Conservation (phyloP, 2,329 filamentous ascomycete genomes). For the Clonostachys solani region DNA sequence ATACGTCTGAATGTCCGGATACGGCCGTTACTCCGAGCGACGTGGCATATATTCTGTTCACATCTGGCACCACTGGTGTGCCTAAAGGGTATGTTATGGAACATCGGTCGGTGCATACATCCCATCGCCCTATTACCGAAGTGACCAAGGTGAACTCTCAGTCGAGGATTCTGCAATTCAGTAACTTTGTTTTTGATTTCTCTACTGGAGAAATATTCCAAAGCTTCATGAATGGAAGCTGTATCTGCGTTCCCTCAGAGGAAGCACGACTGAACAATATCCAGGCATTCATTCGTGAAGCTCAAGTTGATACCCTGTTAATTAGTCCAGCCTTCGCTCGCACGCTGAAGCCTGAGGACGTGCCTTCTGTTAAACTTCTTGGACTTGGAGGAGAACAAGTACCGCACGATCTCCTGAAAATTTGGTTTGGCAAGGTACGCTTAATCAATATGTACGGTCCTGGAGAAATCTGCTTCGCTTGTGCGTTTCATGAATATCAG, state of each 20-base stretch:
- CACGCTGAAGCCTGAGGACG: conserved; percentile 2
- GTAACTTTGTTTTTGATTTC: conserved; percentile 2
- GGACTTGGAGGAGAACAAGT: conserved; percentile 16
- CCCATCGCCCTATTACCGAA: conserved; percentile 6
- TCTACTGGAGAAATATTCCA: conserved; percentile 3
- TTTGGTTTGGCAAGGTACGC: conserved; percentile 16
- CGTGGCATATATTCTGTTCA: conserved; percentile 11
- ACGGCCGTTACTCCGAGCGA: neutral
- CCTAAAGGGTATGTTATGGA: conserved; percentile 14
- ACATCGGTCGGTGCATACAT: conserved; percentile 9
- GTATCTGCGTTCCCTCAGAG: conserved; percentile 31
- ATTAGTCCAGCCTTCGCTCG: conserved; percentile 1
- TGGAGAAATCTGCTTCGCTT: conserved; percentile 26
- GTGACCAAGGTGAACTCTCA: conserved; percentile 10
- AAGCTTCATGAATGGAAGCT: conserved; percentile 30
- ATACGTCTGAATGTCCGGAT: neutral
- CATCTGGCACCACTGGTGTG: conserved; percentile 13
- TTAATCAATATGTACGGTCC: conserved; percentile 34
- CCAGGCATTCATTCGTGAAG: conserved; percentile 1
- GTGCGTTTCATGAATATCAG: neutral
- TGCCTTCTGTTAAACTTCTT: conserved; percentile 7
- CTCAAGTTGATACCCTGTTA: conserved; percentile 2
- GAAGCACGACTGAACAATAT: conserved; percentile 17
- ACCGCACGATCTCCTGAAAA: conserved; percentile 18
- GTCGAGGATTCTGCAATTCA: conserved; percentile 10